Evolutionary conservation across 495 filamentous ascomycete species (phyloP), one percentile per base, ranked within the genome.

Genomic region (Xylaria flabelliformis): DNA sequence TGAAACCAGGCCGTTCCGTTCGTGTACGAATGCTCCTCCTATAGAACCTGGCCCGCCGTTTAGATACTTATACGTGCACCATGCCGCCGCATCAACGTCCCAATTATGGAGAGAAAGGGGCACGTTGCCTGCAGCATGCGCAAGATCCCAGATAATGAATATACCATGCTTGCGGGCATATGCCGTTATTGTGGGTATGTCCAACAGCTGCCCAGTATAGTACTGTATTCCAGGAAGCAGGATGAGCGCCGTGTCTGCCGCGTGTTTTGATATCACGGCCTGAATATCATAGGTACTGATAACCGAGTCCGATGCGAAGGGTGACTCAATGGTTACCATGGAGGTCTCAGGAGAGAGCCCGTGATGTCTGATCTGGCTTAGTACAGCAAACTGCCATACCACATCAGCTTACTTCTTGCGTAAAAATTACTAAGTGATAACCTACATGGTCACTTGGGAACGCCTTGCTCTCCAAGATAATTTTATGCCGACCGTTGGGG

Each of bases 21-120:
- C 88, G 79, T 99, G 94, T 26, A 99, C 93, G 74, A 98, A 99
- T 26, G 94, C 79, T 7, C 93, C 94, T 24, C 89, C 95, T 76
- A 97, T 97, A 36, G 89, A 89, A 41, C 96, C 96, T 1, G 96
- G 95, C 0, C 97, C 97, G 64, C 89, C 88, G 78, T 97, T 98
- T 70, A 99, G 86, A 79, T 99, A 99, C 82, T 99, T 99, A 85
- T 99, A 99, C 63, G 87, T 93, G 81, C 96, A 99, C 96, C 96
- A 99, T n/a, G 87, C 92, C 4, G 96, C 94, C 70, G 97, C 97
- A 80, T 99, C 96, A 36, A 98, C 95, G 67, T 94, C 88, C 97
- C 97, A 98, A 76, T 93, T 92, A 80, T 97, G 93, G 32, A 99
- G 87, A 29, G 85, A 81, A 17, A 98, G 83, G 13, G 91, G 88